Conservation (phyloP, 2,329 filamentous ascomycete species). For the Colletotrichum lupini region DNA sequence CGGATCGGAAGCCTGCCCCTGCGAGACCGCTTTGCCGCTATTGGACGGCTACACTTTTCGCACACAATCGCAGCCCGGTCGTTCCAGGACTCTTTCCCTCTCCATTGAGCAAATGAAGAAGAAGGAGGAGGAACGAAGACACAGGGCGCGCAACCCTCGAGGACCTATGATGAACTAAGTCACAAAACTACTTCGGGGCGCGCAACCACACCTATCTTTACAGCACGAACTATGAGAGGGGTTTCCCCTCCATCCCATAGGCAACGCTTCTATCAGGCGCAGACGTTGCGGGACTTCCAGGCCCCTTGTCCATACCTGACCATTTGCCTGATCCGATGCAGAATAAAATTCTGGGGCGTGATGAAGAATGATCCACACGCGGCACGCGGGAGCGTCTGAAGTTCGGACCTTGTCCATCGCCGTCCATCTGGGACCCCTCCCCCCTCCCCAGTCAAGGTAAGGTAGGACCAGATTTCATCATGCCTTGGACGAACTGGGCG, state of each 20-base stretch:
- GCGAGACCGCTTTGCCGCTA: neutral
- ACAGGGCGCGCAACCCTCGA: too few species aligned
- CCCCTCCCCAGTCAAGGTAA: too few species aligned
- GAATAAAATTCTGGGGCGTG: constrained; percentile 1
- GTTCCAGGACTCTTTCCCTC: too few species aligned
- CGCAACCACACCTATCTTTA: too few species aligned
- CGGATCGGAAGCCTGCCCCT: constrained; percentile 2
- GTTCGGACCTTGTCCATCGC: neutral
- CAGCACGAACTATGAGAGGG: too few species aligned
- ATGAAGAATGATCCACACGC: neutral
- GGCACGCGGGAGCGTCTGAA: constrained; percentile 1
- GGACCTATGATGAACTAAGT: too few species aligned
- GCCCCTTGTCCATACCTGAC: neutral
- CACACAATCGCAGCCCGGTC: neutral
- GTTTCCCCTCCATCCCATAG: too few species aligned
- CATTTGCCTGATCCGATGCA: constrained; percentile 1
- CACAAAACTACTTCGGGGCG: too few species aligned
- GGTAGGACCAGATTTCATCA: neutral
- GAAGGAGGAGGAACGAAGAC: too few species aligned
- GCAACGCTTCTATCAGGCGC: neutral
- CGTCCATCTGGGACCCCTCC: neutral
- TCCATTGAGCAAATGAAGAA: too few species aligned
- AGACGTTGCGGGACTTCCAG: neutral
- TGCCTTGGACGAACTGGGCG: too few species aligned
- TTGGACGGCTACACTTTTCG: neutral